Base-by-base conservation (phyloP, 345 rosid genomes). In the Xanthoceras sorbifolium region DNA sequence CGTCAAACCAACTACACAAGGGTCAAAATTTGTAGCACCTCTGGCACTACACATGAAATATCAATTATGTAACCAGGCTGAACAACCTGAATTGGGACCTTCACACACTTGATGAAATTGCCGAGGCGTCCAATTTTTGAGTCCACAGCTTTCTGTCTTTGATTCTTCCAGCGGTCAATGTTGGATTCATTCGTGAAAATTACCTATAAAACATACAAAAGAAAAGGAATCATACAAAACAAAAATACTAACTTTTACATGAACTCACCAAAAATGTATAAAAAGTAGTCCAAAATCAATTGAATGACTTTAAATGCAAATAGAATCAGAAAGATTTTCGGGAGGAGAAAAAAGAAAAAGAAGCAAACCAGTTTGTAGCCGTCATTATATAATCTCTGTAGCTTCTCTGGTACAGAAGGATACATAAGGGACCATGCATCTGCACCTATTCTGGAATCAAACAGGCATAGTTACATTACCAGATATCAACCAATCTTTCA, bases 81-180 rank as follows among this genome's bases (percentile, higher is more conserved):
- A 28, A 18, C 80, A 22, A 96, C 99, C 99, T 96, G 99, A 52
- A 96, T 84, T 26, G 99, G 98, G 78, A 93, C 92, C 84, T 87
- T 86, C 79, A 90, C 94, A 54, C 61, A 71, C 68, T 91, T 79
- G 77, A 92, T 89, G 81, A 96, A 96, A 83, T 87, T 80, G 82
- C 85, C 84, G 71, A 95, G 93, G 59, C 99, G 93, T 76, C 99
- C 98, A 40, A 91, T 36, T 82, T 95, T 95, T 44, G 98, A 95
- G 82, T 95, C 93, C 48, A 95, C 92, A 29, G 99, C 99, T 69
- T 79, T 87, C 81, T 95, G 98, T 75, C 99, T 90, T 84, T 92
- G 93, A 55, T 95, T 93, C 82, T 90, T 93, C 99, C 99, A 92
- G 78, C 98, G 94, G 46, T 95, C 98, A 76, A 95, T 95, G 87